Evolutionary conservation across 306 rosid species (phyloP).

Genomic region (Vicia faba): DNA sequence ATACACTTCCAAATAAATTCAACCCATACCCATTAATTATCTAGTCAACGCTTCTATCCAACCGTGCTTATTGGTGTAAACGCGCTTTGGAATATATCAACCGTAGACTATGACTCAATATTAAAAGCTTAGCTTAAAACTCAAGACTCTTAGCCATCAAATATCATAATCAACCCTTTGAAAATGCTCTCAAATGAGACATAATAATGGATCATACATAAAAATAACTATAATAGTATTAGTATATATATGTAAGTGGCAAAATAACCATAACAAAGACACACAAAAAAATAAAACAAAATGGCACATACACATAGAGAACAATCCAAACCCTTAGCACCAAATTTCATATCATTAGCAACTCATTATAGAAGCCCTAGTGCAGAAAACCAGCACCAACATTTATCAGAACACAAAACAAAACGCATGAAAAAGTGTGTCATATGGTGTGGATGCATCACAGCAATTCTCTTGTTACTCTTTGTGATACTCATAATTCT

Average conservation of each 20-base stretch:
- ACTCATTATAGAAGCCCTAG: constrained; percentile 1
- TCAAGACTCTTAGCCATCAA: constrained; percentile 19
- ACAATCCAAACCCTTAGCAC: constrained; percentile 41
- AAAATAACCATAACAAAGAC: neutral
- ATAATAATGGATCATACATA: neutral
- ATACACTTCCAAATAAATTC: neutral
- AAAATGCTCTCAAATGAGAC: neutral
- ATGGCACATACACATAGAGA: constrained; percentile 34
- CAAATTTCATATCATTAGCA: constrained; percentile 36
- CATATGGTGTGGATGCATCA: constrained; percentile 46
- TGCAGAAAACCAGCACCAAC: constrained; percentile 15
- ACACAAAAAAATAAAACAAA: neutral
- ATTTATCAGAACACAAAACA: neutral
- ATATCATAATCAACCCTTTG: constrained; percentile 19
- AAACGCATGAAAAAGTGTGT: constrained; percentile 13
- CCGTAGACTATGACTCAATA: constrained; percentile 19
- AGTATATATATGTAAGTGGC: neutral
- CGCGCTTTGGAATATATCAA: constrained; percentile 35
- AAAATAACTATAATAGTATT: neutral
- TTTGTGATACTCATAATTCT: constrained; percentile 43
- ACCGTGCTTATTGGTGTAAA: constrained; percentile 33
- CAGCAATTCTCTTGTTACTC: constrained; percentile 44
- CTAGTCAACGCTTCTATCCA: constrained; percentile 29
- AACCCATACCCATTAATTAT: neutral
- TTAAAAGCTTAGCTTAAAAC: neutral